phyloP scores from a whole-genome alignment of 495 filamentous ascomycete species.

The Hyaloscypha finlandica region DNA sequence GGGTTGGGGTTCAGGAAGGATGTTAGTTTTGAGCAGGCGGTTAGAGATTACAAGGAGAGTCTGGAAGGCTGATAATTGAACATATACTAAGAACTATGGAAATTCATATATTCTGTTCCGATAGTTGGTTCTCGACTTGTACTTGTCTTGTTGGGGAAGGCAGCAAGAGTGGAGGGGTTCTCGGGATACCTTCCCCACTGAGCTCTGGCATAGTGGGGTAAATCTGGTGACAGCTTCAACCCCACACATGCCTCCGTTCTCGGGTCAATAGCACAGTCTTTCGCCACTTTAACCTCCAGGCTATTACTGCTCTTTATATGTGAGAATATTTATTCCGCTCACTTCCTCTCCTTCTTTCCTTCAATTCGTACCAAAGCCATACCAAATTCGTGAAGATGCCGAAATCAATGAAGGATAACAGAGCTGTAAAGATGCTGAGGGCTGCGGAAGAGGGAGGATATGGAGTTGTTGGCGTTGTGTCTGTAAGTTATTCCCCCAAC shows the following conservation, averaged over 20 bases:
- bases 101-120: neutral
- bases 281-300: neutral
- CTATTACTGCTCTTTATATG: neutral
- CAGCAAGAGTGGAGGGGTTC: conserved; percentile 1
- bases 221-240: neutral
- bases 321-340: neutral
- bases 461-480: conserved; percentile 75
- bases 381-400: conserved; percentile 21
- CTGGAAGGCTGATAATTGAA: conserved; percentile 26
- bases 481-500: conserved; percentile 34
- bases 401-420: conserved; percentile 49
- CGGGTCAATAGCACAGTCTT: neutral
- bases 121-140: neutral
- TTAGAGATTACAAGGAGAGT: conserved; percentile 52
- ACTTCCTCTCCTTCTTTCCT: conserved; percentile 7
- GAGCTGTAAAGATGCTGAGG: conserved; percentile 68
- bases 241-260: neutral
- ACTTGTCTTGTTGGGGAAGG: neutral
- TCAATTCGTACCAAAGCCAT: neutral
- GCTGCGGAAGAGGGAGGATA: conserved; percentile 65
- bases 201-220: conserved; percentile 11
- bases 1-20: conserved; percentile 63
- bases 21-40: conserved; percentile 56
- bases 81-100: neutral
- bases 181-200: conserved; percentile 17